Conservation (phyloP, 352 stramenopile genomes). For the Globisporangium takayamanum region DNA sequence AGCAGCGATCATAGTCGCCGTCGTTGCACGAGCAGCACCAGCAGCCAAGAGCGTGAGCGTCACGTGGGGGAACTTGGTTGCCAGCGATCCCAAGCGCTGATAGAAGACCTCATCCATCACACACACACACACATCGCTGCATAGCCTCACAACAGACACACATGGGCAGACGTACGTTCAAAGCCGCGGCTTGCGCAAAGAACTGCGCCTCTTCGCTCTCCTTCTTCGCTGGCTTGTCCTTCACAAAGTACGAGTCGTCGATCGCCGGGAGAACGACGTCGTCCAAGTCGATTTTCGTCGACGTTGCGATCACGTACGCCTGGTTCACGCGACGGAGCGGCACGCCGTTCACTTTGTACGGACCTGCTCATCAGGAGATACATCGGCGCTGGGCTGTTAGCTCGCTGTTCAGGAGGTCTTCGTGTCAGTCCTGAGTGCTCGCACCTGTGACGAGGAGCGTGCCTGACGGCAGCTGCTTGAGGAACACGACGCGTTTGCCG, state of each 20-base stretch:
- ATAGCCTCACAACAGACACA: constrained; percentile 22
- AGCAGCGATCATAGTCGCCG: constrained; percentile 24
- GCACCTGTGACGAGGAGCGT: constrained; percentile 94
- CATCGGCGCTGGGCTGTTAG: too few species aligned
- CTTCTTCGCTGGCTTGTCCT: constrained; percentile 83
- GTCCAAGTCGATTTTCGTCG: constrained; percentile 94
- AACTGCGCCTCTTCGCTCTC: constrained; percentile 96
- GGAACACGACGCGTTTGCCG: constrained; percentile 98
- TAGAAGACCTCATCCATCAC: constrained; percentile 12
- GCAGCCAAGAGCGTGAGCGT: constrained; percentile 17
- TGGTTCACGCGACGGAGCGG: constrained; percentile 98
- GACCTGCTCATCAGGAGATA: constrained; percentile 49
- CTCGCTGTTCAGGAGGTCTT: background rate
- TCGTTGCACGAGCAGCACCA: constrained; percentile 17
- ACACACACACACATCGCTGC: background rate
- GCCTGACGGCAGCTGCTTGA: constrained; percentile 96
- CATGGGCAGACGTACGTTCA: background rate
- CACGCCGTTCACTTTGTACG: constrained; percentile 99
- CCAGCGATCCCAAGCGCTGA: constrained; percentile 90
- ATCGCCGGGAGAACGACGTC: constrained; percentile 91
- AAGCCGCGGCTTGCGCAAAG: constrained; percentile 86
- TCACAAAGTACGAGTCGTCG: constrained; percentile 97
- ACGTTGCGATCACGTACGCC: constrained; percentile 98
- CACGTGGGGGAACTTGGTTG: constrained; percentile 74
- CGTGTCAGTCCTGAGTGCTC: constrained; percentile 2